Conservation (phyloP, 1,284 basidiomycete genomes). For the Sanguinoderma infundibulare region DNA sequence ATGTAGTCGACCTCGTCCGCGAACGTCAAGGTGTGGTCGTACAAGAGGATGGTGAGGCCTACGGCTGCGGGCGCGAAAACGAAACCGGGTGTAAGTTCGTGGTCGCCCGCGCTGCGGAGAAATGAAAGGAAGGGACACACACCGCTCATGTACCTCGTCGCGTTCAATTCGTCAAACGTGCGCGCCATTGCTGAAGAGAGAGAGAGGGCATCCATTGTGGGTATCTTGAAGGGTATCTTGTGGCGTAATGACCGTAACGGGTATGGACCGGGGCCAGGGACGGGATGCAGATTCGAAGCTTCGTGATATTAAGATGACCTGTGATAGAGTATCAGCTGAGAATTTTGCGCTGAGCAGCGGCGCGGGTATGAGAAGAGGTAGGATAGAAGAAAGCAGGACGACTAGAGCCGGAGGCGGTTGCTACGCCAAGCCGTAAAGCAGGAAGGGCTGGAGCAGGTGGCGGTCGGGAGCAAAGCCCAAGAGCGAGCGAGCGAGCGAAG, state of each 20-base stretch:
- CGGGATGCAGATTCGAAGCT: not conserved
- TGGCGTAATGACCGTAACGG: not conserved
- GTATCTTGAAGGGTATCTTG: slow-evolving; percentile 9
- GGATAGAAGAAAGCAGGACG: not conserved
- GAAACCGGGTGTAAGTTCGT: not conserved
- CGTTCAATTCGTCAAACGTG: slow-evolving; percentile 16
- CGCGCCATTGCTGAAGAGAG: not conserved
- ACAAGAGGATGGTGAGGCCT: slow-evolving; percentile 43
- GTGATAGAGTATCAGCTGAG: too few species aligned
- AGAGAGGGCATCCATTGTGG: not conserved
- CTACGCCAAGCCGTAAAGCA: not conserved
- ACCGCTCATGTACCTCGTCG: slow-evolving; percentile 23
- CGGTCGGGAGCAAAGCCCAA: not conserved
- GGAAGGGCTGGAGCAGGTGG: not conserved
- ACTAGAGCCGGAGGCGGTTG: not conserved
- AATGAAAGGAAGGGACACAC: not conserved
- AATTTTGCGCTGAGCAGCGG: not conserved
- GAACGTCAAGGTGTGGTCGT: slow-evolving; percentile 52
- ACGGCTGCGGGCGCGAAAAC: too few species aligned
- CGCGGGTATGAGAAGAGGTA: not conserved
- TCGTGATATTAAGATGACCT: slow-evolving; percentile 19
- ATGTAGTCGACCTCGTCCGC: slow-evolving; percentile 49
- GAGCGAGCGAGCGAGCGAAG: not conserved
- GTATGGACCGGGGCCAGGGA: not conserved
- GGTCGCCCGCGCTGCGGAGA: too few species aligned